Evolutionary conservation across 202 grass and related monocot genomes (phyloP).

Genomic region (Cymbopogon flexuosus): DNA sequence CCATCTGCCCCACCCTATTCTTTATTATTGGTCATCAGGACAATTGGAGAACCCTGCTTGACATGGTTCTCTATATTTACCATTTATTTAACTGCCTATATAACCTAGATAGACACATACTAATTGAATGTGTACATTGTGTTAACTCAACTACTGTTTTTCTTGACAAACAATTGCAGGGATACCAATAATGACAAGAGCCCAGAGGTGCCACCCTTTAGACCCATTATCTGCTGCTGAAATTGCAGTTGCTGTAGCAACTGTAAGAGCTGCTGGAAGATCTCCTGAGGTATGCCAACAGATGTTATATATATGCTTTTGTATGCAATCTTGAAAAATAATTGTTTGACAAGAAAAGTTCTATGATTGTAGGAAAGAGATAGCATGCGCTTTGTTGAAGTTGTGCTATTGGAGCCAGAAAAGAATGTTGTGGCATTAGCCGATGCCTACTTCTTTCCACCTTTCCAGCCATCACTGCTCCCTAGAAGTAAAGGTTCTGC

Average conservation of each 20-base stretch:
- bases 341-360: constrained; percentile 5
- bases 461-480: constrained; percentile 92
- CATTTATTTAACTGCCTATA: neutral
- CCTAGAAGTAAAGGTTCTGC: constrained; percentile 87
- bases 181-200: constrained; percentile 88
- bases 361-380: constrained; percentile 62
- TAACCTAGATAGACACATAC: neutral
- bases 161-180: constrained; percentile 50
- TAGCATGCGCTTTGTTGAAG: constrained; percentile 98
- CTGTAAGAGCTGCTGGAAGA: constrained; percentile 89
- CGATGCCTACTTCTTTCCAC: constrained; percentile 97
- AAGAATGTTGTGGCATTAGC: constrained; percentile 94
- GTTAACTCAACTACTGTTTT: constrained; percentile 14
- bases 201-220: constrained; percentile 89
- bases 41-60: neutral
- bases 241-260: constrained; percentile 96
- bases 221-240: constrained; percentile 96
- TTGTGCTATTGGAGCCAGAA: constrained; percentile 86
- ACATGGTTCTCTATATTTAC: neutral
- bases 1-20: neutral
- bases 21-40: neutral
- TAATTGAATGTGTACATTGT: neutral
- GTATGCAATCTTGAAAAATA: neutral
- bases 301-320: neutral
- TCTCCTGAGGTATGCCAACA: constrained; percentile 71